Evolutionary conservation across 2,329 filamentous ascomycete genomes (phyloP), one percentile per base, ranked within the genome.

Genomic region (Tolypocladium ophioglossoides): DNA sequence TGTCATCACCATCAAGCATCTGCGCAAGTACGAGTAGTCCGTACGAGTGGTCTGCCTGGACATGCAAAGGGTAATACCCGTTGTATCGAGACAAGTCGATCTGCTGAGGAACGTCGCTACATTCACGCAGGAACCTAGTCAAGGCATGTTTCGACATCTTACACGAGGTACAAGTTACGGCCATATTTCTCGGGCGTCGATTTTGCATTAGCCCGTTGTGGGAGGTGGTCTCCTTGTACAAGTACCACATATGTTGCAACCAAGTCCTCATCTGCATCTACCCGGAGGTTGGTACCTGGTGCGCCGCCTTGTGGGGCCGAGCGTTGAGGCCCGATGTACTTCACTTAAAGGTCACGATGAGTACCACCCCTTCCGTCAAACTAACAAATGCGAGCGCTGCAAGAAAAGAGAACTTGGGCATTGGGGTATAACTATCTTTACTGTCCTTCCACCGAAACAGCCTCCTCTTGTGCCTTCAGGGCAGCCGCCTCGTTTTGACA

Each of bases 381-480:
- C 12, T 27, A 8, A 4, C 44, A 48, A 48, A 20, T 6, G 18
- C 27, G 39, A 35, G 39, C 10, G 30, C 34, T 51, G 34, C 39
- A 52, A 48, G 24, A 35, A 44, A 34, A 22, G 37, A 44, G 41
- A 52, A 48, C 22, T 22, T 22, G 47, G 52, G 47, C 52, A 50
- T 50, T 34, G 47, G 52, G 52, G 52, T 53, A 53, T 53, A 53
- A 38, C 44, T 49, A 49, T 53, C 52, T 49, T 30, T 32, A 38
- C 40, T 38, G 24, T 39, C 34, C 52, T 53, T n/a, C 32, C 38
- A 48, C 22, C 35, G n/a, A 41, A 37, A 22, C 10, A 39, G 24
- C n/a, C 16, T 32, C 41, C 22, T 38, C 34, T 11, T 14, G 20
- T 7, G 30, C 35, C 20, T 39, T n/a, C 16, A 24, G 14, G 9